A percentile compares a stretch with the other conserved stretches of the same genome.
Conservation (phyloP, 1,284 basidiomycete species). For the Cryptococcus wingfieldii region DNA sequence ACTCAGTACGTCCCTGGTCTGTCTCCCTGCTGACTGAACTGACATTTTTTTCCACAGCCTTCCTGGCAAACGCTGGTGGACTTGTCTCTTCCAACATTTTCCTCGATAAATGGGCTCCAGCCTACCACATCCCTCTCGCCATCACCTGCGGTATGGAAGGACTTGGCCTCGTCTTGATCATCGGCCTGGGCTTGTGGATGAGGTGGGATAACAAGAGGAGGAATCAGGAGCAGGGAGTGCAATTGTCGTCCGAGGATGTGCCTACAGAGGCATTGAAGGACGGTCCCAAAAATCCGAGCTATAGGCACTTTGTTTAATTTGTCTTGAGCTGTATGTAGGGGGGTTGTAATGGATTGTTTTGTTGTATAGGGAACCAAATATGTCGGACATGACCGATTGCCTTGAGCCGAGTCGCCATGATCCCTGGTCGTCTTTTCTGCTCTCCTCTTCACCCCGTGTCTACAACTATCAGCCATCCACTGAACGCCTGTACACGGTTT, state of each 20-base stretch:
- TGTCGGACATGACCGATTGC: too few relatives aligned
- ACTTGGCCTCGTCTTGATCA: conserved; percentile 8
- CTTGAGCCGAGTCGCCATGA: too few relatives aligned
- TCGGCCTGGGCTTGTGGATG: conserved; percentile 9
- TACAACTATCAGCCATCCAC: too few relatives aligned
- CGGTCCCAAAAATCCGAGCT: conserved; percentile 51
- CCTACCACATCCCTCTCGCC: conserved; percentile 16
- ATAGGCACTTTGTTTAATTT: conserved; percentile 52
- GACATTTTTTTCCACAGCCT: conserved; percentile 8
- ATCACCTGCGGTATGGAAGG: conserved; percentile 13
- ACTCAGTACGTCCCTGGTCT: conserved; percentile 18
- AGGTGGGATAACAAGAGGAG: conserved; percentile 34
- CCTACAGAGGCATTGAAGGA: conserved; percentile 52
- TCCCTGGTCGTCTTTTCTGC: too few relatives aligned
- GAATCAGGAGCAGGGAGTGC: conserved; percentile 52
- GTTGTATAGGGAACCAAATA: too few relatives aligned
- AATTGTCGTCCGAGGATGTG: conserved; percentile 51
- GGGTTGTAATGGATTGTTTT: too few relatives aligned
- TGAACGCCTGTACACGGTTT: too few relatives aligned
- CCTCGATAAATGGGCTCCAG: conserved; percentile 10
- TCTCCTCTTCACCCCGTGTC: too few relatives aligned
- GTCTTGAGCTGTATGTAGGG: neutral
- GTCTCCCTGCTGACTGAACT: conserved; percentile 13
- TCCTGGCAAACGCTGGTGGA: conserved; percentile 18
- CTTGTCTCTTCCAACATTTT: conserved; percentile 23